Evolutionary conservation across 257 asterid genomes (phyloP).

Genomic region (Rehmannia glutinosa): DNA sequence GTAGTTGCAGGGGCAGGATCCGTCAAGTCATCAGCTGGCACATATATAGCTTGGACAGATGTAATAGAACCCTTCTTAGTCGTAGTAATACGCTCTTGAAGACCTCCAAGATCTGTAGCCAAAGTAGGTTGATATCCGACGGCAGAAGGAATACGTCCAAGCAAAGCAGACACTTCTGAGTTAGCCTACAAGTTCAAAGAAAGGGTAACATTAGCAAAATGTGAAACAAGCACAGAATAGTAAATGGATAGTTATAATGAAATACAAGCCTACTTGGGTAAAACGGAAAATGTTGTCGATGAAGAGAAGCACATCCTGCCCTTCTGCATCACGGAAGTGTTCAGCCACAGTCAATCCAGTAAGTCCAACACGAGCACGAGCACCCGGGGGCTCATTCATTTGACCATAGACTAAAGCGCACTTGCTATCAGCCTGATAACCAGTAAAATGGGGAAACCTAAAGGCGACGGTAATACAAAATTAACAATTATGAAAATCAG

Average conservation of each 20-base stretch:
- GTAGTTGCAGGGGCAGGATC: constrained; percentile 99
- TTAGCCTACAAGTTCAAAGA: constrained; percentile 54
- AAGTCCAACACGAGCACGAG: constrained; percentile 99
- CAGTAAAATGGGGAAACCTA: neutral
- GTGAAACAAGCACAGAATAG: neutral
- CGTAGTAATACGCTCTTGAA: constrained; percentile 96
- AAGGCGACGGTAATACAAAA: neutral
- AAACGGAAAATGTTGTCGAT: constrained; percentile 97
- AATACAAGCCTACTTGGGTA: constrained; percentile 57
- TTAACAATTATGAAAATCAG: neutral
- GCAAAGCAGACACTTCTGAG: constrained; percentile 99
- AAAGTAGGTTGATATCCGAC: constrained; percentile 98
- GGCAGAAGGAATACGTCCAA: constrained; percentile 99
- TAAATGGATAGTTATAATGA: neutral
- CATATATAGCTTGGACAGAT: constrained; percentile 97
- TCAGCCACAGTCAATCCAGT: constrained; percentile 98
- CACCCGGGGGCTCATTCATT: constrained; percentile 99
- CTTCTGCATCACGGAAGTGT: constrained; percentile 99
- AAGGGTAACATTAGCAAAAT: neutral
- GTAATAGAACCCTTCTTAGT: constrained; percentile 97
- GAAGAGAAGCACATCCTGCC: constrained; percentile 99
- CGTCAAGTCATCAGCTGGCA: constrained; percentile 99
- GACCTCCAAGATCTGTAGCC: constrained; percentile 99
- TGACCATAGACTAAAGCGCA: constrained; percentile 98
- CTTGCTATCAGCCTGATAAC: constrained; percentile 76